Evolutionary conservation across 495 filamentous ascomycete genomes (phyloP), one percentile per base, ranked within the genome.

Genomic region (Penicillium silybi): DNA sequence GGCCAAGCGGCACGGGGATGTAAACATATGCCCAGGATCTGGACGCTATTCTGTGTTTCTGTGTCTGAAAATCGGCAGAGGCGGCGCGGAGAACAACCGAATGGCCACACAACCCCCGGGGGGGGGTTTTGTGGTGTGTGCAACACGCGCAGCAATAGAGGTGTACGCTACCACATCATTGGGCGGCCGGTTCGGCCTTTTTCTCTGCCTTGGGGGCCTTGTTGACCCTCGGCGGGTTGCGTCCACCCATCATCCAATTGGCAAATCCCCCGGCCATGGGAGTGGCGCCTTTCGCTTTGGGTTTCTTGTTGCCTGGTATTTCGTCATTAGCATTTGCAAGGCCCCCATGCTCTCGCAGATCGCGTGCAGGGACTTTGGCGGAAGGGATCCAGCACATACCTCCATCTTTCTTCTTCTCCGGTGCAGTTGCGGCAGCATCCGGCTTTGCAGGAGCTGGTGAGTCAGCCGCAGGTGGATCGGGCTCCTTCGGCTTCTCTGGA

Each of bases 401-500:
- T 53, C 54, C 42, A 52, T 69, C 63, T 17, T 62, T 25, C 46
- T 72, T 71, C 53, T 75, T 77, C 41, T 71, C 72, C 2, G 63
- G 32, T 27, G 68, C 29, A 38, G 49, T 17, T n/a, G 48, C 17
- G 44, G 55, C 46, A 9, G 52, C 46, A 26, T 42, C 37, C 13
- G 50, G 55, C 20, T 65, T 64, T 37, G 56, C 54, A 1, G 66
- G 56, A 16, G 59, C 53, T 4, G 67, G 53, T 3, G 65, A 41
- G 4, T 62, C 64, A 26, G 64, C 50, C 3, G 53, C 51, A 6
- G 62, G 60, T 16, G 75, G 69, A 37, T 74, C 73, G 7, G 70
- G 63, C 15, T 65, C 64, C 43, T 74, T 74, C 13, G 75, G 74
- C 46, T 77, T 77, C 56, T 85, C 84, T 4, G 80, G 82, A 76